Evolutionary conservation across 352 stramenopile genomes (phyloP).

Genomic region (Globisporangium mamillatum): DNA sequence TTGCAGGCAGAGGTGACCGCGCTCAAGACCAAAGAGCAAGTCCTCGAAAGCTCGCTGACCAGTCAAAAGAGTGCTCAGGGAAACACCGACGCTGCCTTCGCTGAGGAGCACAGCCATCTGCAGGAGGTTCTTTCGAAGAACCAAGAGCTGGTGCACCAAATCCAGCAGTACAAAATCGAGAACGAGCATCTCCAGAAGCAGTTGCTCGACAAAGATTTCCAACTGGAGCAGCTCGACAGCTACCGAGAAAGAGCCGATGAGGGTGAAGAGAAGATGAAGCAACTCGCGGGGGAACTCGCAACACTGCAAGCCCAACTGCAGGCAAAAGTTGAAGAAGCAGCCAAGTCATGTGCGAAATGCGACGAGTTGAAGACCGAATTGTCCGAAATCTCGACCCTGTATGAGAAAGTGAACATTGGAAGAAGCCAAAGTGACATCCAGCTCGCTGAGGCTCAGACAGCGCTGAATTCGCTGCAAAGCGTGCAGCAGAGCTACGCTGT

Average conservation of each 20-base stretch:
- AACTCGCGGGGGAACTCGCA: slow-evolving; percentile 30
- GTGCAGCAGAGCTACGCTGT: slow-evolving; percentile 39
- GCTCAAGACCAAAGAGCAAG: slow-evolving; percentile 32
- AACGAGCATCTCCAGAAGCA: slow-evolving; percentile 72
- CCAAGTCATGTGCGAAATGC: slow-evolving; percentile 38
- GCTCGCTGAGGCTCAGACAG: slow-evolving; percentile 49
- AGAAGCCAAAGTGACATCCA: slow-evolving; percentile 54
- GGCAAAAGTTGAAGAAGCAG: slow-evolving; percentile 29
- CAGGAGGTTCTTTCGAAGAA: slow-evolving; percentile 27
- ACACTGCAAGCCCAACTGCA: slow-evolving; percentile 35
- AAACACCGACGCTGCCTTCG: slow-evolving; percentile 19
- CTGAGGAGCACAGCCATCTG: slow-evolving; percentile 35
- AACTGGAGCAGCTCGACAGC: slow-evolving; percentile 54
- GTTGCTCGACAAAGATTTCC: slow-evolving; percentile 60
- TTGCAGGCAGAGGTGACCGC: slow-evolving; percentile 39
- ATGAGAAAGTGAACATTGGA: slow-evolving; percentile 63
- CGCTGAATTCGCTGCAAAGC: slow-evolving; percentile 35
- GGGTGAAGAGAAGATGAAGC: slow-evolving; percentile 35
- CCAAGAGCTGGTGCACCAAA: slow-evolving; percentile 42
- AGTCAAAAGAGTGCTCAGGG: slow-evolving; percentile 19
- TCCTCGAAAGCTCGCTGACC: slow-evolving; percentile 28
- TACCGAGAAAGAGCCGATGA: slow-evolving; percentile 47
- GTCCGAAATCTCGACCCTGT: slow-evolving; percentile 43
- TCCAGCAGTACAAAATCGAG: slow-evolving; percentile 74
- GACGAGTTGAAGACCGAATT: slow-evolving; percentile 44